Evolutionary conservation across 257 asterid genomes (phyloP).

Genomic region (Linaria vulgaris): DNA sequence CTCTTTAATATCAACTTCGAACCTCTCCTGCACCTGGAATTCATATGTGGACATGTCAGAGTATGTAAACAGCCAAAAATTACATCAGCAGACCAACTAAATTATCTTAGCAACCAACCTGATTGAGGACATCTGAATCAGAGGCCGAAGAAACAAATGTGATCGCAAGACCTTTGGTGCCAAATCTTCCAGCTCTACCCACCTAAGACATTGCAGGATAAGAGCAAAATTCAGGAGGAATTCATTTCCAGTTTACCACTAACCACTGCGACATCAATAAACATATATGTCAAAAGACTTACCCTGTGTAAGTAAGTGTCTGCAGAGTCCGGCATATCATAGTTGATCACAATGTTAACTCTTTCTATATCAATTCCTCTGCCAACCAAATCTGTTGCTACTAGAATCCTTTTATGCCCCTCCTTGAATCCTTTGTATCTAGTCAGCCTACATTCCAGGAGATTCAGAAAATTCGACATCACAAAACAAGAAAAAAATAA

Average conservation of each 20-base stretch:
- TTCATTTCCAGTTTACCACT: background rate
- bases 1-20: slow-evolving; percentile 90
- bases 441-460: slow-evolving; percentile 77
- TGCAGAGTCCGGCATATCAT: slow-evolving; percentile 97
- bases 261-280: background rate
- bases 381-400: slow-evolving; percentile 94
- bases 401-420: slow-evolving; percentile 92
- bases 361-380: slow-evolving; percentile 95
- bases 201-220: slow-evolving; percentile 42
- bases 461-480: no score
- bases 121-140: slow-evolving; percentile 91
- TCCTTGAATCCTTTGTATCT: slow-evolving; percentile 93
- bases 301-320: slow-evolving; percentile 94
- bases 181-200: slow-evolving; percentile 95
- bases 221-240: slow-evolving; percentile 6
- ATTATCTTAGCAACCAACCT: slow-evolving; percentile 38
- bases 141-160: slow-evolving; percentile 91
- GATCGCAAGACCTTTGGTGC: slow-evolving; percentile 93
- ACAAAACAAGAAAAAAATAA: no score
- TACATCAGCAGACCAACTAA: background rate
- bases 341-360: slow-evolving; percentile 88
- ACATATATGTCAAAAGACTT: slow-evolving; percentile 4
- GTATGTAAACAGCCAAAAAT: background rate
- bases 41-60: background rate
- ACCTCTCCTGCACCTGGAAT: slow-evolving; percentile 86